Conservation (phyloP, 169 alveolate genomes). For the Hepatocystis sp. region DNA sequence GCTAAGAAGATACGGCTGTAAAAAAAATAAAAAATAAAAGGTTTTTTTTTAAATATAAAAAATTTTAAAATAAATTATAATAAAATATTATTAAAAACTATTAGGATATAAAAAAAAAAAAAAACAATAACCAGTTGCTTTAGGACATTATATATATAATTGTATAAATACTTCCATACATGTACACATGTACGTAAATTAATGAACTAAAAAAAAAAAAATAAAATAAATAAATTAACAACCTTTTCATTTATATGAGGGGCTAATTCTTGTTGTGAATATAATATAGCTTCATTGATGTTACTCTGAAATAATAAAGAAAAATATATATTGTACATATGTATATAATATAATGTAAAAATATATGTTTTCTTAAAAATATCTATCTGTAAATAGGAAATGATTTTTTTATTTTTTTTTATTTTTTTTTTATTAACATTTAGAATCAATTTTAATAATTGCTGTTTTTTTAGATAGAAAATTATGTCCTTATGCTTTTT, state of each 20-base stretch:
- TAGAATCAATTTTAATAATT: slow-evolving; percentile 54
- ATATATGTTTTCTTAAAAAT: not conserved
- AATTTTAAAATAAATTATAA: no score
- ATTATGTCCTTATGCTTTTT: slow-evolving; percentile 67
- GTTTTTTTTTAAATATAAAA: no score
- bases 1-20: slow-evolving; percentile 68
- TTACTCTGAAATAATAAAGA: slow-evolving; percentile 33
- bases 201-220: no score
- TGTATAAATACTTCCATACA: no score
- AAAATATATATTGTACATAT: not conserved
- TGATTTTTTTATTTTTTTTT: slow-evolving; percentile 7
- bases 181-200: no score
- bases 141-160: no score
- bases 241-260: slow-evolving; percentile 74
- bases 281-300: slow-evolving; percentile 59
- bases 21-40: slow-evolving; percentile 18
- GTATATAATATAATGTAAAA: not conserved
- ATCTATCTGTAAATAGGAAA: no score
- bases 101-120: no score
- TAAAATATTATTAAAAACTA: no score
- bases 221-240: no score
- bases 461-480: slow-evolving; percentile 64
- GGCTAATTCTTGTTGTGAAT: slow-evolving; percentile 75
- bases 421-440: slow-evolving; percentile 18
- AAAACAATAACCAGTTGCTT: no score